phyloP scores from a whole-genome alignment of 768 basidiomycete genomes.

The Boletus rubescentipes region DNA sequence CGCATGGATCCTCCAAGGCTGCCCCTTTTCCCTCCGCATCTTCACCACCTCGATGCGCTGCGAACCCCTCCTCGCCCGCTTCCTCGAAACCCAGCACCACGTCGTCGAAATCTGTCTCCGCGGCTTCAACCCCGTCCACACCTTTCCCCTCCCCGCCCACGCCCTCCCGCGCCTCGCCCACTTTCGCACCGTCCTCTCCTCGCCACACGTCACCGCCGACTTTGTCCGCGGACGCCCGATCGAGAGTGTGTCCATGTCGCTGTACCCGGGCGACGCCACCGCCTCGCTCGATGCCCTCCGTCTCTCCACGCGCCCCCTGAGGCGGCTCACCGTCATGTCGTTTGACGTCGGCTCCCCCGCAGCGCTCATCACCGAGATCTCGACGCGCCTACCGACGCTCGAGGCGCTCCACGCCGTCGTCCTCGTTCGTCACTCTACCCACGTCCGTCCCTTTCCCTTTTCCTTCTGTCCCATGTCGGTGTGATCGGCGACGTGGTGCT shows the following conservation, averaged over 20 bases:
- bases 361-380: conserved; percentile 47
- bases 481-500: too few relatives aligned
- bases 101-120: conserved; percentile 56
- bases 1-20: conserved; percentile 49
- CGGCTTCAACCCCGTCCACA: conserved; percentile 43
- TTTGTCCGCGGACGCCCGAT: conserved; percentile 50
- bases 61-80: conserved; percentile 44
- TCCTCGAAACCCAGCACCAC: conserved; percentile 49
- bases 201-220: conserved; percentile 43
- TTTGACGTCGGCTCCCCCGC: conserved; percentile 49
- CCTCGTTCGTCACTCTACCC: conserved; percentile 47
- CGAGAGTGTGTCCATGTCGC: conserved; percentile 51
- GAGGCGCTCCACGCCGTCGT: conserved; percentile 64
- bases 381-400: conserved; percentile 45
- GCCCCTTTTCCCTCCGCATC: conserved; percentile 43
- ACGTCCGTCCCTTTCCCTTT: conserved; percentile 38
- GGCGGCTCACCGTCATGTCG: conserved; percentile 56
- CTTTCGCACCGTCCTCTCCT: conserved; percentile 56
- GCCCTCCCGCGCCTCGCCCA: conserved; percentile 48
- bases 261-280: conserved; percentile 42
- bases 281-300: conserved; percentile 45
- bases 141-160: conserved; percentile 33
- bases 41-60: conserved; percentile 61
- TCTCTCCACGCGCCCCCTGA: conserved; percentile 39
- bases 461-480: too few relatives aligned